Conservation (phyloP, 2,329 filamentous ascomycete species). For the Aspergillus sp. region DNA sequence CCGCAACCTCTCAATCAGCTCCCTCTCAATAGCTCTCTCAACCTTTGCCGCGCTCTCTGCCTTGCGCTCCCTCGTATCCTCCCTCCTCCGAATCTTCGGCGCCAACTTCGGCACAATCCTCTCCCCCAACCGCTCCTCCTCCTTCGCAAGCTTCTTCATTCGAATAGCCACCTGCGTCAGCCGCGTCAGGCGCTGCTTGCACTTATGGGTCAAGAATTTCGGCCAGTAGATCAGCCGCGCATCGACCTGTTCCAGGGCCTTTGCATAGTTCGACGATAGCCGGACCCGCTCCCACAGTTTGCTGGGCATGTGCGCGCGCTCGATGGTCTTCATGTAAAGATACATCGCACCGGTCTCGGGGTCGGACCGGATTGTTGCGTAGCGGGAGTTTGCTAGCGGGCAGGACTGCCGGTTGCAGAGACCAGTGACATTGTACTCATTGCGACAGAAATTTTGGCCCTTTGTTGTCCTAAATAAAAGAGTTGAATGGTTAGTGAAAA, state of each 20-base stretch:
- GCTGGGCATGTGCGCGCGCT: conserved; percentile 81
- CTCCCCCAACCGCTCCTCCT: conserved; percentile 88
- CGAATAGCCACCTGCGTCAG: conserved; percentile 87
- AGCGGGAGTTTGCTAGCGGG: conserved; percentile 85
- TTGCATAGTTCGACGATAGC: conserved; percentile 84
- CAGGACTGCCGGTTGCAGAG: conserved; percentile 86
- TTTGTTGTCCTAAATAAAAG: conserved; percentile 67
- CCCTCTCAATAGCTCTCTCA: conserved; percentile 91
- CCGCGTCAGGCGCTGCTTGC: conserved; percentile 91
- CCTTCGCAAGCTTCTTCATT: conserved; percentile 74
- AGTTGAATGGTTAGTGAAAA: neutral
- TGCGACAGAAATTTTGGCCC: conserved; percentile 89
- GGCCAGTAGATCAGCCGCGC: conserved; percentile 87
- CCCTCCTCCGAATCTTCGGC: conserved; percentile 79
- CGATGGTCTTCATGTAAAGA: conserved; percentile 94
- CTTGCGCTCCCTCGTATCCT: conserved; percentile 73
- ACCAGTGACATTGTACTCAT: conserved; percentile 84
- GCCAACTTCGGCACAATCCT: conserved; percentile 83
- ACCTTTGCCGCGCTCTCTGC: conserved; percentile 85
- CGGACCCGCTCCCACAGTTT: conserved; percentile 96
- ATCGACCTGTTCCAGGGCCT: conserved; percentile 85
- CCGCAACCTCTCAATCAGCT: conserved; percentile 85
- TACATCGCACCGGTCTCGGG: conserved; percentile 80
- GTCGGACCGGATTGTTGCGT: conserved; percentile 86
- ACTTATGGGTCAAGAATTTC: conserved; percentile 89